phyloP scores from a whole-genome alignment of 2,329 filamentous ascomycete species.

The Didymella sp. region DNA sequence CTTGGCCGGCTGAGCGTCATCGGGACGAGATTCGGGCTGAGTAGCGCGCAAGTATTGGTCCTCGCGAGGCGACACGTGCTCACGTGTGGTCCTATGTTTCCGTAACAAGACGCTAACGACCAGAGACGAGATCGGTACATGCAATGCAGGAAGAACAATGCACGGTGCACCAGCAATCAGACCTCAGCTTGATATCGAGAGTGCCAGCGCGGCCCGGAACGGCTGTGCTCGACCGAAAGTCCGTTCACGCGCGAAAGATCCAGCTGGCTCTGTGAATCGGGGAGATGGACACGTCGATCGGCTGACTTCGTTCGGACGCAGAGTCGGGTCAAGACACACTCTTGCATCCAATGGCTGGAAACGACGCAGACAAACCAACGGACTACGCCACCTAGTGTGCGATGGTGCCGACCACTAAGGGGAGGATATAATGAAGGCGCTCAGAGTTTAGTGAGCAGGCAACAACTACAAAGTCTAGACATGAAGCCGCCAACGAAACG shows the following conservation, averaged over 20 bases:
- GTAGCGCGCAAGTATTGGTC: constrained; percentile 45
- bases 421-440: no score
- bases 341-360: neutral
- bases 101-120: no score
- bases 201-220: no score
- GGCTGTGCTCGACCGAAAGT: neutral
- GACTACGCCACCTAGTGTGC: no score
- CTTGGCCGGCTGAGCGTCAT: constrained; percentile 46
- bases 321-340: neutral
- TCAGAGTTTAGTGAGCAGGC: no score
- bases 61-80: constrained; percentile 47
- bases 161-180: no score
- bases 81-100: constrained; percentile 48
- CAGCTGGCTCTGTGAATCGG: neutral
- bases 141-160: neutral
- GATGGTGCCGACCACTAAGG: no score
- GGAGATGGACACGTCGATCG: neutral
- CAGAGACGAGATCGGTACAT: no score
- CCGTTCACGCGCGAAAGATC: neutral
- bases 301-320: neutral
- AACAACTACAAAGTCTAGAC: no score
- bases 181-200: no score
- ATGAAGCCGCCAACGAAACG: no score
- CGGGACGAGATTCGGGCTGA: constrained; percentile 48
- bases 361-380: no score